Conservation (phyloP, 768 basidiomycete genomes). For the Cystobasidium onofrii region DNA sequence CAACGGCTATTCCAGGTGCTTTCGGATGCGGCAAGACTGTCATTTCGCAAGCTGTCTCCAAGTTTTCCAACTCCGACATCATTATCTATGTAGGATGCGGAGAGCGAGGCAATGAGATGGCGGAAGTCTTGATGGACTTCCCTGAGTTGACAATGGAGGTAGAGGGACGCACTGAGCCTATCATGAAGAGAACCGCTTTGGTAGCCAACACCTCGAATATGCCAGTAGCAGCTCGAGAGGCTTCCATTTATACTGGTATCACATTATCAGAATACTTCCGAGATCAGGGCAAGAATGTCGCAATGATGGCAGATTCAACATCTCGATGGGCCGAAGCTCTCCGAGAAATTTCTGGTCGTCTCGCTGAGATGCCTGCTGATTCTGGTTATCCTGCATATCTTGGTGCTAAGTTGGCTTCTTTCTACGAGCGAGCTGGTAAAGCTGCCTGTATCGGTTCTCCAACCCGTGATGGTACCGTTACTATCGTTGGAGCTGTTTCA, state of each 20-base stretch:
- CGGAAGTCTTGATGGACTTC: conserved; percentile 83
- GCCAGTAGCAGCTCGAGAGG: conserved; percentile 98
- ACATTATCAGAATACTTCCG: conserved; percentile 99
- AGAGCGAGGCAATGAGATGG: conserved; percentile 85
- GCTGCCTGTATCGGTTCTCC: conserved; percentile 87
- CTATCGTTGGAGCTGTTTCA: conserved; percentile 97
- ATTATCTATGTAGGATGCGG: conserved; percentile 99
- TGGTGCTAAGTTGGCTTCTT: conserved; percentile 85
- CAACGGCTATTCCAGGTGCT: conserved; percentile 94
- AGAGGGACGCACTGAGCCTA: conserved; percentile 84
- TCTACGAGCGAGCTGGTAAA: conserved; percentile 98
- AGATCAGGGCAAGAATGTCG: conserved; percentile 84
- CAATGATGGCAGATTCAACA: conserved; percentile 49
- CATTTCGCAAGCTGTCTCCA: conserved; percentile 93
- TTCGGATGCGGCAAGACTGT: conserved; percentile 94
- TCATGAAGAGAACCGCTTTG: conserved; percentile 99
- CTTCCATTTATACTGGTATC: conserved; percentile 98
- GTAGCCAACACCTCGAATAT: conserved; percentile 99
- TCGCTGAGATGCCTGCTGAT: conserved; percentile 99
- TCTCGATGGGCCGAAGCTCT: conserved; percentile 99
- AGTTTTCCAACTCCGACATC: conserved; percentile 98
- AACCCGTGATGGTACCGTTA: conserved; percentile 78
- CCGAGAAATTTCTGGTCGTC: conserved; percentile 96
- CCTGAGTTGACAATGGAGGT: conserved; percentile 88
- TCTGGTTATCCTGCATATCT: conserved; percentile 98